Evolutionary conservation across 495 filamentous ascomycete genomes (phyloP), one percentile per base, ranked within the genome.

Genomic region (Lophiostoma macrostomum): DNA sequence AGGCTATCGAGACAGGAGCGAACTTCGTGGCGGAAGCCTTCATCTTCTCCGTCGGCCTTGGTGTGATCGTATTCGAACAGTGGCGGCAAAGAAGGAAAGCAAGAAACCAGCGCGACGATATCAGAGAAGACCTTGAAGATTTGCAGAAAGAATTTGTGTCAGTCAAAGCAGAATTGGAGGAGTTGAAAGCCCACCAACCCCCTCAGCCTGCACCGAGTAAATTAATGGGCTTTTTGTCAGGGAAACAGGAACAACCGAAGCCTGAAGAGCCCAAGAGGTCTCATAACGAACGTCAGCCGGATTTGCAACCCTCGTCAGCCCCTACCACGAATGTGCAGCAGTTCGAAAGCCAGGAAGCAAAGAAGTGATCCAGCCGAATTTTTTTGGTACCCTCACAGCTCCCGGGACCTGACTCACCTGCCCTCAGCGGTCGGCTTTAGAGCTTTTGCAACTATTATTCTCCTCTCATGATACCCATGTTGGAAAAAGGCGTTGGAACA

Each of bases 1-100:
- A 97, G 65, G 93, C 93, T 4, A 95, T 99, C 23, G 93, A 99
- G 65, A 79, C 90, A 5, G 95, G 95, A 22, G 94, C 93, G 8
- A 95, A 94, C 50, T 95, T 99, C 44, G 84, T 94, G 42, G 89
- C 88, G 34, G 93, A 99, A 61, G 73, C 80, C 0, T 99, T 99
- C 65, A 80, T 99, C 25, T 86, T 97, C 48, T 45, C 80, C 4
- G 89, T 97, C 12, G 94, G 86, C 2, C 82, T 83, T 11, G 77
- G 75, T 0, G 67, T 97, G 60, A 85, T 99, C 32, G 66, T 94
- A 1, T 91, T 86, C 51, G 93, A 99, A 70, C 86, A 84, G 19
- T 83, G 80, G 66, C 75, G 86, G 45, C 80, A 84, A 3, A 78
- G 84, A 39, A 71, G 81, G 53, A 97, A 96, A 68, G 91, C 94